Base-by-base conservation (phyloP, 352 stramenopile species). In the Hyaloperonospora brassicae region DNA sequence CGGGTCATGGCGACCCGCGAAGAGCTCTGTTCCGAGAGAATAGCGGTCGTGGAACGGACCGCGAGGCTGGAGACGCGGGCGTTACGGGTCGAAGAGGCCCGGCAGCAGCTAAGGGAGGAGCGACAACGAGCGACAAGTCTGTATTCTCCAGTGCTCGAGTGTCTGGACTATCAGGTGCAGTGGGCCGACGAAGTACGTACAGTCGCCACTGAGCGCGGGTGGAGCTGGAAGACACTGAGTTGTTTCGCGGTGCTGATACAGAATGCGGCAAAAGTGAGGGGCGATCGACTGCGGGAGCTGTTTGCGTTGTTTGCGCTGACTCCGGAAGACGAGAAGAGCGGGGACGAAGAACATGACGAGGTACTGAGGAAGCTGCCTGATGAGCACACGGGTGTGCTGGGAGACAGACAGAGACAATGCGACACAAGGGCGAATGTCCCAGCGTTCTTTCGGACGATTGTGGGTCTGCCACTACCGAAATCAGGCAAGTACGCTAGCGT, bases 1-100 rank as follows among this genome's bases (percentile, higher is more conserved):
- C 67, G 52, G n/a, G 73, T 89, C 44, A 86, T 89, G 66, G 84
- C 80, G 56, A 80, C 73, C 8, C 65, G 79, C 39, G 76, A 89
- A 52, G 50, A 76, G 51, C 70, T 89, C 23, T 89, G 79, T 63
- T 74, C 64, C 66, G 76, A 87, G 57, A 70, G 79, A 14, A 80
- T 87, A 30, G 64, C 67, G 21, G 48, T 86, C 12, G 69, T 87
- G 31, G 76, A 87, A 51, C 67, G 68, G 21, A 70, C 76, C 13
- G 72, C 64, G 10, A 70, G 56, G 39, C 57, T 89, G 14, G 77
- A 89, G 27, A 54, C 74, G 42, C 68, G 66, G 8, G 72, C 71
- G 0, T 47, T 73, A 25, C 58, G 62, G 12, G 47, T 79, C 14
- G 75, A 79, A 11, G 42, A 72, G 25, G 68, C 60, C 2, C 75